These are phyloP conservation scores for Ilex aquifolium DNA, from an alignment of 257 asterid species.

Conservation along the genomic window DNA sequence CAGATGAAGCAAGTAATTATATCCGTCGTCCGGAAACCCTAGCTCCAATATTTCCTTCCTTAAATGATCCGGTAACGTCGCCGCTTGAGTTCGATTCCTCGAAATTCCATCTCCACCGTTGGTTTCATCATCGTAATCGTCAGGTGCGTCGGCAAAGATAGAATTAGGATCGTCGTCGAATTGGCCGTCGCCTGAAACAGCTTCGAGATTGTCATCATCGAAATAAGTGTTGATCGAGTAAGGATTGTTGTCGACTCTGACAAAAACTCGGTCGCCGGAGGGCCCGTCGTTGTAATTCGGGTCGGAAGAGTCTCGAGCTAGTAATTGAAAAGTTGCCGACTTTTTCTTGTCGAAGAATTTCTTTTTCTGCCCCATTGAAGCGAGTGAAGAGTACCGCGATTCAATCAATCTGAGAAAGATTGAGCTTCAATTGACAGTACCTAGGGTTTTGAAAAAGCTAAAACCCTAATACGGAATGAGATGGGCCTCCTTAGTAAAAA, in stretches of 20 bases:
- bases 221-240: constrained; percentile 31
- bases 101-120: constrained; percentile 12
- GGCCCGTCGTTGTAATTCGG: constrained; percentile 58
- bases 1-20: constrained; percentile 72
- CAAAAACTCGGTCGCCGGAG: constrained; percentile 66
- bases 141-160: constrained; percentile 60
- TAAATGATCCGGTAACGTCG: constrained; percentile 50
- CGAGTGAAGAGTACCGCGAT: background rate
- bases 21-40: constrained; percentile 97
- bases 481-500: too few species aligned
- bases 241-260: constrained; percentile 64
- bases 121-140: constrained; percentile 28
- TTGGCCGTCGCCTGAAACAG: constrained; percentile 9
- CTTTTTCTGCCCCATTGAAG: constrained; percentile 49
- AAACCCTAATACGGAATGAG: too few species aligned
- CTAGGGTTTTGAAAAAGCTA: too few species aligned
- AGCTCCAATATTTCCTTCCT: constrained; percentile 83
- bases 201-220: constrained; percentile 21
- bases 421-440: background rate
- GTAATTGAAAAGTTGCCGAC: constrained; percentile 75
- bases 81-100: constrained; percentile 5
- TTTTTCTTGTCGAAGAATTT: constrained; percentile 83
- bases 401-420: background rate
- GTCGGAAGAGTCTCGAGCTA: constrained; percentile 84
- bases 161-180: constrained; percentile 26